These are phyloP conservation scores for Vitis hybrid DNA, from an alignment of 177 flowering plant species.

Conservation along the genomic window DNA sequence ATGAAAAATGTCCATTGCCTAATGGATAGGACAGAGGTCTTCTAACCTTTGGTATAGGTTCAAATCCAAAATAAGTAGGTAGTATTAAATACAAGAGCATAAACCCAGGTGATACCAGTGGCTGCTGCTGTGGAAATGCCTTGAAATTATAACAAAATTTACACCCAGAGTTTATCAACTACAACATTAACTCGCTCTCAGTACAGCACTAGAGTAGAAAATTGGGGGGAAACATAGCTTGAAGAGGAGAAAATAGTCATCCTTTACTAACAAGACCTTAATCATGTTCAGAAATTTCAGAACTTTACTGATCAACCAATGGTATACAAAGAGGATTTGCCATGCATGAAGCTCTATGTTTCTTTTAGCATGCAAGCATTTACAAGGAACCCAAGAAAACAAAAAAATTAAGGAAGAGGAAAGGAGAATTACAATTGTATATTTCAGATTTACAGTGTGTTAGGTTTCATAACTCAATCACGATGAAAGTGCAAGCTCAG, in stretches of 20 bases:
- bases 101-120: too few species aligned
- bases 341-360: slow-evolving; percentile 12
- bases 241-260: neutral
- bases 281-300: slow-evolving; percentile 3
- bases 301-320: slow-evolving; percentile 11
- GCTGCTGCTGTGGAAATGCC: too few species aligned
- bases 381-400: slow-evolving; percentile 7
- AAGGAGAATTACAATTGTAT: slow-evolving; percentile 13
- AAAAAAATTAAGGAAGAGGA: neutral
- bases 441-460: slow-evolving; percentile 32
- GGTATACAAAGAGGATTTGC: slow-evolving; percentile 21
- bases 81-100: too few species aligned
- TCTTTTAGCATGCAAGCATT: slow-evolving; percentile 24
- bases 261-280: neutral
- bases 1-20: too few species aligned
- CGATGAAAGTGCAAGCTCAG: slow-evolving; percentile 85
- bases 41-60: too few species aligned
- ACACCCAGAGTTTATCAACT: too few species aligned
- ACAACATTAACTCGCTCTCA: too few species aligned
- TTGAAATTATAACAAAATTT: too few species aligned
- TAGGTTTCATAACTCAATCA: slow-evolving; percentile 24
- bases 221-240: neutral
- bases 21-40: too few species aligned
- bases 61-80: too few species aligned
- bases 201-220: too few species aligned